Percentiles rank a stretch among this genome's conserved stretches.
Conservation (phyloP, 106 monocot species). For the Agapanthus africanus region DNA sequence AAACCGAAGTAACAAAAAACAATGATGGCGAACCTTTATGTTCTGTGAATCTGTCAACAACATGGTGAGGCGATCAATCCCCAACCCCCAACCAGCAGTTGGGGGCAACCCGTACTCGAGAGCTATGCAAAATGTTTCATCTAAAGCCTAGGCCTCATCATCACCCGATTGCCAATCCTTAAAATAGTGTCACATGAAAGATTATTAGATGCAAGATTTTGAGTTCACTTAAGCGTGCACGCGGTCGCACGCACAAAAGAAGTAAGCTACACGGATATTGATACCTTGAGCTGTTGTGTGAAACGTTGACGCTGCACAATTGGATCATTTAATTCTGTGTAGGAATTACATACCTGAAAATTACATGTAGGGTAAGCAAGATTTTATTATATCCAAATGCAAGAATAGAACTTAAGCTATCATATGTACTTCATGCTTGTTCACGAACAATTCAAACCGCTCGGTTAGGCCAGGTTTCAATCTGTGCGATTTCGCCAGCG, state of each 20-base stretch:
- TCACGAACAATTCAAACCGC: constrained; percentile 76
- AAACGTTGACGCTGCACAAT: constrained; percentile 72
- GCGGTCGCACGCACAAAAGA: too few relatives aligned
- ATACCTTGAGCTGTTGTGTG: constrained; percentile 75
- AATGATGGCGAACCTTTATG: constrained; percentile 79
- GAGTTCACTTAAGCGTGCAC: constrained; percentile 8
- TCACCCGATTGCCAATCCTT: constrained; percentile 84
- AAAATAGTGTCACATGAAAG: too few relatives aligned
- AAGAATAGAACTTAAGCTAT: too few relatives aligned
- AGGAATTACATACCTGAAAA: constrained; percentile 79
- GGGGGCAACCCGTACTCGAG: constrained; percentile 90
- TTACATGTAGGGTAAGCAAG: not conserved
- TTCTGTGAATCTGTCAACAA: constrained; percentile 85
- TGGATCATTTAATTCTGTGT: constrained; percentile 91
- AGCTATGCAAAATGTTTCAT: constrained; percentile 84
- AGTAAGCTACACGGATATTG: too few relatives aligned
- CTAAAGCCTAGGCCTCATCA: constrained; percentile 86
- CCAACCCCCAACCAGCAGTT: constrained; percentile 84
- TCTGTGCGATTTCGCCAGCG: constrained; percentile 89
- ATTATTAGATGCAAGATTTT: too few relatives aligned
- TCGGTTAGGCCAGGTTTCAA: constrained; percentile 56
- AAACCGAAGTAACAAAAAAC: not conserved
- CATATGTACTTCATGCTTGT: constrained; percentile 65
- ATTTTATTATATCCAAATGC: not conserved
- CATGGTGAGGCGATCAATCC: constrained; percentile 78